A percentile compares a stretch with the other conserved stretches of the same genome.
phyloP scores from a whole-genome alignment of 306 rosid species.

The Dalbergia cochinchinensis region DNA sequence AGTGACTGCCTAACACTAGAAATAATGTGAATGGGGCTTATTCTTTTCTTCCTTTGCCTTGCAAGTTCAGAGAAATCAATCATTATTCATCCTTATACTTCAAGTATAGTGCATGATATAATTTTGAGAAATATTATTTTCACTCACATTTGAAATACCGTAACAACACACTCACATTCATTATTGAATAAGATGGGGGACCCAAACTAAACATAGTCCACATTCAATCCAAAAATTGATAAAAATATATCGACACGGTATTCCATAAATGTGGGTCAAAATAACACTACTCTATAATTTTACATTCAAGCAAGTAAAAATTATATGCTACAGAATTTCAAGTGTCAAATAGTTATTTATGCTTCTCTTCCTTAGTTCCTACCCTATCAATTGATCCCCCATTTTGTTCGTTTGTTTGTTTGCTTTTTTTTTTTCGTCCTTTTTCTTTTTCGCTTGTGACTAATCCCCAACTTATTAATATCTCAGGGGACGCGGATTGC shows the following conservation, averaged over 20 bases:
- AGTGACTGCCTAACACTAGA: background rate
- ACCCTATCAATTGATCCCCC: background rate
- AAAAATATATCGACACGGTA: too few relatives aligned
- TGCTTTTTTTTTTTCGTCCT: too few relatives aligned
- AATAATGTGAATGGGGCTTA: background rate
- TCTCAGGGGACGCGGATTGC: constrained; percentile 20
- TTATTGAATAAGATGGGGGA: too few relatives aligned
- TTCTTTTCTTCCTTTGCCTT: background rate
- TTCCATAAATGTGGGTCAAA: too few relatives aligned
- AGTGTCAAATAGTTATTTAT: constrained; percentile 39
- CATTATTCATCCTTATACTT: background rate
- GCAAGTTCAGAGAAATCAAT: constrained; percentile 1
- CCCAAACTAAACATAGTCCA: too few relatives aligned
- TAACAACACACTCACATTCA: too few relatives aligned
- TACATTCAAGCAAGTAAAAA: background rate
- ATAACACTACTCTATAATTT: too few relatives aligned
- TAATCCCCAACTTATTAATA: background rate
- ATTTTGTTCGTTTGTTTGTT: background rate
- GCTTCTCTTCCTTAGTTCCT: background rate
- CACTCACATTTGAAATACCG: too few relatives aligned
- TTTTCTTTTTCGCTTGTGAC: too few relatives aligned
- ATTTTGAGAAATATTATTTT: too few relatives aligned
- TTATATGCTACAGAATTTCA: background rate
- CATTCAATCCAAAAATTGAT: too few relatives aligned
- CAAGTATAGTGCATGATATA: background rate